Base-by-base conservation (phyloP, 2,329 filamentous ascomycete genomes). In the Trichoderma arundinaceum region DNA sequence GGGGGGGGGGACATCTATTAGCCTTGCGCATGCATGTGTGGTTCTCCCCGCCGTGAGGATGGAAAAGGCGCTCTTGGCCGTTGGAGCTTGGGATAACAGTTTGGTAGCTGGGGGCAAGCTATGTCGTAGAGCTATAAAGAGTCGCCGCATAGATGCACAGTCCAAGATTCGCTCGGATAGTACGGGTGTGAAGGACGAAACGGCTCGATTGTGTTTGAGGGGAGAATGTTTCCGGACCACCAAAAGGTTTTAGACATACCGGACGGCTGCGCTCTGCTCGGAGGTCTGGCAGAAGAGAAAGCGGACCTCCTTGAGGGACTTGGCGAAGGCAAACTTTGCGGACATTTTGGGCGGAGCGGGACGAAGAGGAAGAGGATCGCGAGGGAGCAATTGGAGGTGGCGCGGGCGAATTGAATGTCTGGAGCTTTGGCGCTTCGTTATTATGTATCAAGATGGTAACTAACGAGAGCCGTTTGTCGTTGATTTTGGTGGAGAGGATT, bases 271-370 rank as follows among this genome's bases (percentile, higher is more conserved):
- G 84, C 94, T 97, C 77, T 92, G 89, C 77, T 96, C 91, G 71
- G 91, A 92, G 61, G 92, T 94, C 82, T 98, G 94, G 84, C 95
- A 98, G 83, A 98, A 94, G 74, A 96, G 86, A 83, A 99, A 99
- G 77, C 95, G 91, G 78, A 99, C 86, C 86, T 99, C 95, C 86
- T 93, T 96, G 78, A 99, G 85, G 71, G 88, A 83, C 79, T 92
- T 90, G 72, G 88, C 86, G 82, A 99, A 99, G 73, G 89, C 92
- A 83, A 97, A 97, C 85, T 95, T 96, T 81, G 86, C 84, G 72
- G 93, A 92, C 95, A 98, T 98, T 71, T 72, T 84, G 76, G 70
- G 72, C 68, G 56, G 6, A 33, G 62, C n/a, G 35, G 46, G 17
- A 38, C 15, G 7, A 9, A 19, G 15, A 22, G 8, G 22, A 17